These are phyloP conservation scores for Rhodotorula paludigena DNA, from an alignment of 768 basidiomycete genomes.

Conservation along the genomic window DNA sequence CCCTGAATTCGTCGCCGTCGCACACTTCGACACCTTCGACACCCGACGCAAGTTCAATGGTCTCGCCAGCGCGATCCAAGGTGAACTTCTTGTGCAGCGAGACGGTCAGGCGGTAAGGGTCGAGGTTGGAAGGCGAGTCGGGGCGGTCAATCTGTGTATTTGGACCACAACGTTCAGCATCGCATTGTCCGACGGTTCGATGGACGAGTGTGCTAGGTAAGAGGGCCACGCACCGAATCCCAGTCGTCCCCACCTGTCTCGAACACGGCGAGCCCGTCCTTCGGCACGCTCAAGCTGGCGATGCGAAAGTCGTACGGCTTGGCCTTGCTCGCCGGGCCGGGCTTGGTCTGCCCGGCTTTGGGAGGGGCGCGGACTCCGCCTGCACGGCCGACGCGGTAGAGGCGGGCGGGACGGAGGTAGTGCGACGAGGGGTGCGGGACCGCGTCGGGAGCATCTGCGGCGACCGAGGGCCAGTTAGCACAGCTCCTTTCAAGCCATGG, in stretches of 20 bases:
- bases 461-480: too few relatives aligned
- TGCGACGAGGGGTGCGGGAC: not conserved
- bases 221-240: slow-evolving; percentile 11
- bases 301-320: slow-evolving; percentile 25
- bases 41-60: not conserved
- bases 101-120: slow-evolving; percentile 25
- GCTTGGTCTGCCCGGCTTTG: not conserved
- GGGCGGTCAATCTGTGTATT: slow-evolving; percentile 13
- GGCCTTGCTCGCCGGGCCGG: not conserved
- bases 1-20: slow-evolving; percentile 16
- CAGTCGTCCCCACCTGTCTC: slow-evolving; percentile 8
- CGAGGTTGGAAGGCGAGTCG: not conserved
- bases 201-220: too few relatives aligned
- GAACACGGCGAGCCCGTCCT: slow-evolving; percentile 21
- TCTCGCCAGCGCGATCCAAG: not conserved
- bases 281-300: slow-evolving; percentile 10
- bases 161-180: not conserved
- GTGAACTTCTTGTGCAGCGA: not conserved
- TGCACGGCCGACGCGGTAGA: slow-evolving; percentile 23
- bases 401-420: slow-evolving; percentile 17
- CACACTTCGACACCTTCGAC: not conserved
- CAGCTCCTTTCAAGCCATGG: not conserved
- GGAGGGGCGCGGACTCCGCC: slow-evolving; percentile 4
- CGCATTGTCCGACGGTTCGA: too few relatives aligned
- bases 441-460: not conserved